Conservation (phyloP, 306 rosid genomes). For the Pueraria montana region DNA sequence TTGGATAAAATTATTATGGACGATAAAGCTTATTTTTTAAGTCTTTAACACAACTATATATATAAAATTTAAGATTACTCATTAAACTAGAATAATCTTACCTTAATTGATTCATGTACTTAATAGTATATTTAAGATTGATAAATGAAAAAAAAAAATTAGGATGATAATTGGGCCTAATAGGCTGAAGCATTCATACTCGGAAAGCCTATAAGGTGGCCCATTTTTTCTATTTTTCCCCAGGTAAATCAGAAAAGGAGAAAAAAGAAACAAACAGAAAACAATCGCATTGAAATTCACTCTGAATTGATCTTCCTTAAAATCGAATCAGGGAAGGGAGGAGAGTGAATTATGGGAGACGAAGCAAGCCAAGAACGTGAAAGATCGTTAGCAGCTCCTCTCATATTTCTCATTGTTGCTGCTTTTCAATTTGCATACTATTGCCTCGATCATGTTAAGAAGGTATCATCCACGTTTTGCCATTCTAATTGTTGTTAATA, state of each 20-base stretch:
- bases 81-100: too few relatives aligned
- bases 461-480: constrained; percentile 44
- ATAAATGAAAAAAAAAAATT: not conserved
- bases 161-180: not conserved
- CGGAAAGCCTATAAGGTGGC: not conserved
- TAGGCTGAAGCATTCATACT: not conserved
- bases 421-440: constrained; percentile 60
- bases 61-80: too few relatives aligned
- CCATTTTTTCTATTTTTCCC: not conserved
- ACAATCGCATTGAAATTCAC: not conserved
- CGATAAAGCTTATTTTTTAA: too few relatives aligned
- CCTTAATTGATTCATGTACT: too few relatives aligned
- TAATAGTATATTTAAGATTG: too few relatives aligned
- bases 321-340: constrained; percentile 14
- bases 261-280: not conserved
- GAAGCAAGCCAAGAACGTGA: constrained; percentile 50
- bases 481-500: not conserved
- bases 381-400: constrained; percentile 64
- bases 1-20: too few relatives aligned
- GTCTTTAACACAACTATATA: too few relatives aligned
- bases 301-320: not conserved
- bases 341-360: constrained; percentile 44
- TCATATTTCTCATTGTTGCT: constrained; percentile 58
- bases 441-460: constrained; percentile 60
- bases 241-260: too few relatives aligned